These are phyloP conservation scores for Leccinum olivaceopallidum DNA, from an alignment of 768 basidiomycete species.

Conservation along the genomic window DNA sequence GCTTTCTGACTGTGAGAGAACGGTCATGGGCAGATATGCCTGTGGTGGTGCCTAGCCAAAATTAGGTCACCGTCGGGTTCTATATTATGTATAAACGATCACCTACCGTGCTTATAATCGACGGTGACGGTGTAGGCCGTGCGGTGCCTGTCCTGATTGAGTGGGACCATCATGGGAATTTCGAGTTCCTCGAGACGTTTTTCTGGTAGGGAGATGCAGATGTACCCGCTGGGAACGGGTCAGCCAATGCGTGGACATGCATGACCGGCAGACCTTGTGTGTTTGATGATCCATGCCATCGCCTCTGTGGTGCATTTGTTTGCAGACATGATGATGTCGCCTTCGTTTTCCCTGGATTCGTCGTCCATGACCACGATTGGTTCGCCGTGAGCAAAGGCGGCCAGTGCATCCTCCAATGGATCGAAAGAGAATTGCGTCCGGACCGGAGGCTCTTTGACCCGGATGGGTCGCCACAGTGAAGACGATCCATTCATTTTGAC, in stretches of 20 bases:
- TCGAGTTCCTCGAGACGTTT: conserved; percentile 74
- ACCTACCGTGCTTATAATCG: conserved; percentile 83
- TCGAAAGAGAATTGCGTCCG: conserved; percentile 67
- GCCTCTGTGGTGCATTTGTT: conserved; percentile 86
- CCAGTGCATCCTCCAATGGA: conserved; percentile 74
- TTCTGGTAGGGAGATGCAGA: conserved; percentile 83
- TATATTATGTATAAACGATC: not conserved
- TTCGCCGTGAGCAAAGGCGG: conserved; percentile 75
- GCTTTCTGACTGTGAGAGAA: conserved; percentile 79
- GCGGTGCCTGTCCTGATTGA: conserved; percentile 85
- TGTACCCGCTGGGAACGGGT: conserved; percentile 70
- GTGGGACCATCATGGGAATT: conserved; percentile 92
- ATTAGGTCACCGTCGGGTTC: not conserved
- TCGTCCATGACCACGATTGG: conserved; percentile 99
- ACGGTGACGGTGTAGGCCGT: conserved; percentile 97
- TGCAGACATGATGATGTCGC: conserved; percentile 91
- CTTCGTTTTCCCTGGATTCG: conserved; percentile 94
- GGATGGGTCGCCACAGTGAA: conserved; percentile 24
- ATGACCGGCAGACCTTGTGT: conserved; percentile 71
- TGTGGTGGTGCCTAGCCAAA: conserved; percentile 74
- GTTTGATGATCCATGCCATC: conserved; percentile 99
- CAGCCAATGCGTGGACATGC: conserved; percentile 3
- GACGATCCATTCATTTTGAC: conserved; percentile 16
- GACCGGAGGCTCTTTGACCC: conserved; percentile 15
- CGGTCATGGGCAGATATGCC: conserved; percentile 98